Percentiles rank a stretch among this genome's conserved stretches.
These are phyloP conservation scores for Agapanthus africanus DNA, from an alignment of 106 monocot genomes.

Conservation along the genomic window DNA sequence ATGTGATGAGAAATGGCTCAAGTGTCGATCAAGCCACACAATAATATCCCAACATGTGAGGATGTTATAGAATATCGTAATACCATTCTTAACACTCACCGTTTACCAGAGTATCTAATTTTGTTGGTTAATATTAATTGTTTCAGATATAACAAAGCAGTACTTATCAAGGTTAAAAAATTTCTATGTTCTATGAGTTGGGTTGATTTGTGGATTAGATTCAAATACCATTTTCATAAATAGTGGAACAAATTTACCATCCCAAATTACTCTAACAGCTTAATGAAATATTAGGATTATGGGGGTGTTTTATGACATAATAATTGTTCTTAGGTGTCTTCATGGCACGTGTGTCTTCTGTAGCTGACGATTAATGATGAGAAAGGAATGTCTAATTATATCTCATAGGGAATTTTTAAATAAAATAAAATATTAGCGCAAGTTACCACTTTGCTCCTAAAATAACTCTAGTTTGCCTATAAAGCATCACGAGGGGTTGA, in stretches of 20 bases:
- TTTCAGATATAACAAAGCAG: too few species aligned
- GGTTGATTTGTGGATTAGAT: too few species aligned
- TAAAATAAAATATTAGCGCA: neutral
- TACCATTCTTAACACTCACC: too few species aligned
- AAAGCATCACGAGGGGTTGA: neutral
- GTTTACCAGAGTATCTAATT: too few species aligned
- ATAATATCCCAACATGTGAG: too few species aligned
- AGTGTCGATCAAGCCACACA: too few species aligned
- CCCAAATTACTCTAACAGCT: neutral
- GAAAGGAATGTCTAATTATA: neutral
- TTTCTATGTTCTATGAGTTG: too few species aligned
- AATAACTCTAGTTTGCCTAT: neutral
- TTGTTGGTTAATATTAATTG: too few species aligned
- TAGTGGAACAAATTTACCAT: neutral
- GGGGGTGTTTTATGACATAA: neutral
- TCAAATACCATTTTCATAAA: too few species aligned
- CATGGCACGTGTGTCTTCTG: conserved; percentile 4
- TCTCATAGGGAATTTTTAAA: neutral
- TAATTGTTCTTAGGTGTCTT: neutral
- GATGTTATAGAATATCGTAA: too few species aligned
- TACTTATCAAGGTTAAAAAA: too few species aligned
- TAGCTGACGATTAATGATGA: neutral
- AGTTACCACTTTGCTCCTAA: conserved; percentile 2
- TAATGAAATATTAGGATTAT: neutral
- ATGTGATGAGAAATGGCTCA: too few species aligned